Conservation (phyloP, 1,284 basidiomycete genomes). For the Cutaneotrichosporon sp. region DNA sequence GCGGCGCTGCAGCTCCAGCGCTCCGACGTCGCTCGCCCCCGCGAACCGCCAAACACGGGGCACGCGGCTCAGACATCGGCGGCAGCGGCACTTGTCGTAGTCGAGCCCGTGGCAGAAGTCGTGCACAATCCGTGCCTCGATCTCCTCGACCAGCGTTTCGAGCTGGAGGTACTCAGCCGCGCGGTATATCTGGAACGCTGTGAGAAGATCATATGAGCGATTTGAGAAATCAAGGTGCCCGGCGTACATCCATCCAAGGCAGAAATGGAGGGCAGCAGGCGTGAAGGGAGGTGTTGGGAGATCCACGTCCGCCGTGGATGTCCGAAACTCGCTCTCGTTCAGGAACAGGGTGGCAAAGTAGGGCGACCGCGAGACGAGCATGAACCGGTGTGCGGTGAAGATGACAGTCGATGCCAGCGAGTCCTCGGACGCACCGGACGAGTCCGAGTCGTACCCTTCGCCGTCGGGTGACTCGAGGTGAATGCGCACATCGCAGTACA, state of each 20-base stretch:
- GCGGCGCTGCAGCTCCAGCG: constrained; percentile 63
- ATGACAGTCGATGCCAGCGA: constrained; percentile 56
- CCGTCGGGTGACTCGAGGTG: constrained; percentile 56
- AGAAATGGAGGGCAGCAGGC: constrained; percentile 87
- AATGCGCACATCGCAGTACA: constrained; percentile 85
- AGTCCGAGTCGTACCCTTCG: constrained; percentile 25
- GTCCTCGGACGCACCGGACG: constrained; percentile 35
- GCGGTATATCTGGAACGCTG: constrained; percentile 82
- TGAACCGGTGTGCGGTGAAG: constrained; percentile 87
- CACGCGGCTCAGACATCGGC: constrained; percentile 69
- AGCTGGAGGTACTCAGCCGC: constrained; percentile 77
- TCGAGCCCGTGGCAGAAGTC: constrained; percentile 82
- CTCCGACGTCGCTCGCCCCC: constrained; percentile 65
- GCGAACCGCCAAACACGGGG: constrained; percentile 78
- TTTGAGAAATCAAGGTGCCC: constrained; percentile 91
- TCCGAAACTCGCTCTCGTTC: constrained; percentile 36
- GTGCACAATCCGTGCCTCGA: constrained; percentile 72
- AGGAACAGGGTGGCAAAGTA: constrained; percentile 66
- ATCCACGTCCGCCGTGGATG: constrained; percentile 56
- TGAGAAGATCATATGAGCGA: constrained; percentile 84
- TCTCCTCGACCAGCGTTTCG: constrained; percentile 67
- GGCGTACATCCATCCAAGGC: constrained; percentile 76
- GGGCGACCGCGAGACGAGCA: constrained; percentile 78
- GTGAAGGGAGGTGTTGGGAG: constrained; percentile 92
- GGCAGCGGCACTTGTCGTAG: constrained; percentile 73